Conservation (phyloP, 2,329 filamentous ascomycete species). For the Pestalotiopsis sp. region DNA sequence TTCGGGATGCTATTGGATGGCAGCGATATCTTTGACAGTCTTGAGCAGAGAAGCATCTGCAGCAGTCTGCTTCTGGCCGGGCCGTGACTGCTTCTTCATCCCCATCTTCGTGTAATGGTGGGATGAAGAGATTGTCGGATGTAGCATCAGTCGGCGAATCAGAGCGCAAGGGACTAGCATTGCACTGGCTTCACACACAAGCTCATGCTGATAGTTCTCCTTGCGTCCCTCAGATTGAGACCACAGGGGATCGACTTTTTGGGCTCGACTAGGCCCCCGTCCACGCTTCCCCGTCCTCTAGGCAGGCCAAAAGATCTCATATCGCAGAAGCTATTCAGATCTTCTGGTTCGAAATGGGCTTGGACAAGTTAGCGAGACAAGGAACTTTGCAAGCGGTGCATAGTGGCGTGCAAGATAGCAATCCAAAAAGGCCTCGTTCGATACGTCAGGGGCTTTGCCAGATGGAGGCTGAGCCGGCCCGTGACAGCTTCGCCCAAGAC, state of each 20-base stretch:
- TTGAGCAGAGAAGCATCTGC: neutral
- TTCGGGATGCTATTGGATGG: neutral
- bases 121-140: neutral
- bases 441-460: neutral
- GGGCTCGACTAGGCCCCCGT: neutral
- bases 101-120: neutral
- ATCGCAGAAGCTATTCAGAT: neutral
- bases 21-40: neutral
- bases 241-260: neutral
- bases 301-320: neutral
- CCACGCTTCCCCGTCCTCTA: neutral
- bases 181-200: neutral
- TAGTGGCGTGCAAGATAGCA: neutral
- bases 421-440: neutral
- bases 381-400: neutral
- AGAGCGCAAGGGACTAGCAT: neutral
- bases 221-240: neutral
- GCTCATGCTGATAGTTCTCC: neutral
- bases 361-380: neutral
- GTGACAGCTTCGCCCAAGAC: neutral
- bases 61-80: neutral
- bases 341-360: neutral
- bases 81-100: neutral
- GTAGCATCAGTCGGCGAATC: neutral
- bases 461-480: constrained; percentile 8